A percentile compares a stretch with the other conserved stretches of the same genome.
These are phyloP conservation scores for Ganoderma leucocontextum DNA, from an alignment of 1,284 basidiomycete species.

Conservation along the genomic window DNA sequence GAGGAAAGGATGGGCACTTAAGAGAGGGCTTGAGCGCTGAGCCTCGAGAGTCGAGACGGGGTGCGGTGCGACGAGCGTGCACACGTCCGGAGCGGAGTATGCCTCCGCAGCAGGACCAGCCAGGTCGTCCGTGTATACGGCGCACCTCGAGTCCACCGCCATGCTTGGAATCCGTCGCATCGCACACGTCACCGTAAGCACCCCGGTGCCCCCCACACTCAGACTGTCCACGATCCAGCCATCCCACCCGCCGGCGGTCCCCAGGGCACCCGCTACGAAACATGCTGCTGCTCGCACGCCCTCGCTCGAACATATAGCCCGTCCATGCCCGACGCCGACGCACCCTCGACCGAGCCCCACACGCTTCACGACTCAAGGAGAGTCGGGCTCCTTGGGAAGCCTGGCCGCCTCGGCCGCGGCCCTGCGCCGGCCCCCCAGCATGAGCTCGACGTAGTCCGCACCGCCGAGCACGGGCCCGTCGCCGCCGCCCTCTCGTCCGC, in stretches of 20 bases:
- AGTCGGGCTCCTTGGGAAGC: slow-evolving; percentile 47
- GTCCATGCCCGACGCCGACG: not conserved
- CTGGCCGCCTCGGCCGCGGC: slow-evolving; percentile 71
- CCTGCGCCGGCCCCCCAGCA: slow-evolving; percentile 74
- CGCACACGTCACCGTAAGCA: not conserved
- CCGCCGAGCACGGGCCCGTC: slow-evolving; percentile 67
- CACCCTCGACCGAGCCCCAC: not conserved
- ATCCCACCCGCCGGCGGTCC: not conserved
- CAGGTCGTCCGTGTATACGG: not conserved
- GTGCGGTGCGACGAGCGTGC: not conserved
- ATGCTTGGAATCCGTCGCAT: not conserved
- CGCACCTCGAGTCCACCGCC: not conserved
- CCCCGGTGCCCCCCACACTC: not conserved
- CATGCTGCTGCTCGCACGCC: not conserved
- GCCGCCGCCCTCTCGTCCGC: slow-evolving; percentile 31
- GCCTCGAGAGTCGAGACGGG: not conserved
- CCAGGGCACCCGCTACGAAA: slow-evolving; percentile 11
- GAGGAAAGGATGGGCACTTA: not conserved
- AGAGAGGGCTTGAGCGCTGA: not conserved
- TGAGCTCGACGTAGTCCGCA: slow-evolving; percentile 76
- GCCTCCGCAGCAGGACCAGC: not conserved
- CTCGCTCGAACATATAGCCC: not conserved
- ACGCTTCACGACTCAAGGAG: not conserved
- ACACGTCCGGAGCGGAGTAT: not conserved
- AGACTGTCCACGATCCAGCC: not conserved